Evolutionary conservation across 2,329 filamentous ascomycete species (phyloP), one percentile per base, ranked within the genome.

Genomic region (Colletotrichum liaoningense): DNA sequence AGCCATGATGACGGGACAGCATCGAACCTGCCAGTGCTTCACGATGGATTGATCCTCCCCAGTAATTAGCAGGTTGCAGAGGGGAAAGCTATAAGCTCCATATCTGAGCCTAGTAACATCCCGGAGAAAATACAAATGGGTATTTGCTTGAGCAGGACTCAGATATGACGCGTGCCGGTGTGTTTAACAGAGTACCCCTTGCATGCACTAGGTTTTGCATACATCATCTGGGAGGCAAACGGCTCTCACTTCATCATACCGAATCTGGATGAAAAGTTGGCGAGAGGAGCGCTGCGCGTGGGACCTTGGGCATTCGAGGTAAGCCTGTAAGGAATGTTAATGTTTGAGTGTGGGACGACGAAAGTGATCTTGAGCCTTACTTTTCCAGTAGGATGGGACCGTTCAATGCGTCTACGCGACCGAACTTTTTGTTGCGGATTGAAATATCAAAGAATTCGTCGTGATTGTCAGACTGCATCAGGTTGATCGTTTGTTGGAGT

Each of bases 401-500:
- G 80, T 97, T 97, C 81, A 97, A 88, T 65, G 94, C 93, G 83
- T 98, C 95, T 42, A 99, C 97, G 67, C 95, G 92, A 19, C 95
- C 94, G 80, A 98, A 99, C 81, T 98, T 97, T 85, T 94, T 95
- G 84, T 98, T 98, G 65, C 95, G 88, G 16, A 93, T 94, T 5
- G 93, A 93, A 63, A 97, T 93, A 80, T 99, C 97, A 81, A 97
- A 99, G 83, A 98, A 99, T 82, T 98, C 96, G 76, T 98, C 95
- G n/a, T 94, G 91, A 78, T 97, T 97, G 54, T 97, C 95, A 1
- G 90, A 90, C 79, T 94, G 92, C 89, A 99, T 93, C 30, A 99
- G 88, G 73, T 93, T 91, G 59, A 98, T 93, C 1, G 97, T 98
- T 85, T 99, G 97, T 77, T 96, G 93, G 46, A 99, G 87, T 84